These are phyloP conservation scores for Rhodotorula sp. DNA, from an alignment of 1,284 basidiomycete species.

Conservation along the genomic window DNA sequence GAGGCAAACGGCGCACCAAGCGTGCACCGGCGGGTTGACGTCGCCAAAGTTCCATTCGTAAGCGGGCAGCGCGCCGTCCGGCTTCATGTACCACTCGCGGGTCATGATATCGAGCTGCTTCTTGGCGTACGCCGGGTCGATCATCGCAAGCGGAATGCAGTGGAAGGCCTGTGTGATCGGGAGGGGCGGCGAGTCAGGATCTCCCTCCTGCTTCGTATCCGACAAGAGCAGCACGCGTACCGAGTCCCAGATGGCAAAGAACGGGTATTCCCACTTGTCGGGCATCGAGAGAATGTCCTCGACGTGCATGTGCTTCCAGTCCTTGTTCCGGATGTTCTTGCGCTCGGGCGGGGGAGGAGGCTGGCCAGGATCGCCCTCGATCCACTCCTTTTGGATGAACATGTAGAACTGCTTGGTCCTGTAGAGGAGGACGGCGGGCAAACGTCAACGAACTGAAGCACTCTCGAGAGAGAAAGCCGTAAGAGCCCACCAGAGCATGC, in stretches of 20 bases:
- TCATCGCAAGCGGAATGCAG: slow-evolving; percentile 91
- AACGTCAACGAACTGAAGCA: too few species aligned
- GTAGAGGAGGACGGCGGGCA: not conserved
- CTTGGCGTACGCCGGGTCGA: slow-evolving; percentile 93
- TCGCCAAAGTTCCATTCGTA: slow-evolving; percentile 99
- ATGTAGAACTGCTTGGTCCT: slow-evolving; percentile 92
- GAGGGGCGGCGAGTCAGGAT: too few species aligned
- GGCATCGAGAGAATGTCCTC: slow-evolving; percentile 98
- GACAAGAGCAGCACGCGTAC: slow-evolving; percentile 8
- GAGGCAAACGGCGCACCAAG: slow-evolving; percentile 56
- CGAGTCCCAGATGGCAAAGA: slow-evolving; percentile 32
- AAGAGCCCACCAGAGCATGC: slow-evolving; percentile 81
- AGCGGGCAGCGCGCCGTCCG: slow-evolving; percentile 94
- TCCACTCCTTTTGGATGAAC: slow-evolving; percentile 94
- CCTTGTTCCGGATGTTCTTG: slow-evolving; percentile 81
- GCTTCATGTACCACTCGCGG: slow-evolving; percentile 97
- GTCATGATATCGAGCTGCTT: slow-evolving; percentile 95
- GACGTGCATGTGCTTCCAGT: slow-evolving; percentile 92
- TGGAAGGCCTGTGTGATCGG: slow-evolving; percentile 72
- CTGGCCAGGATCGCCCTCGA: slow-evolving; percentile 89
- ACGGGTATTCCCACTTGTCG: slow-evolving; percentile 85
- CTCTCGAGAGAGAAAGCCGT: not conserved
- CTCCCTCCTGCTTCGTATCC: too few species aligned
- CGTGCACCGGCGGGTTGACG: slow-evolving; percentile 95
- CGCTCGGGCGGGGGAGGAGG: slow-evolving; percentile 88